These are phyloP conservation scores for Carpinus viminea DNA, from an alignment of 306 rosid species.

Conservation along the genomic window DNA sequence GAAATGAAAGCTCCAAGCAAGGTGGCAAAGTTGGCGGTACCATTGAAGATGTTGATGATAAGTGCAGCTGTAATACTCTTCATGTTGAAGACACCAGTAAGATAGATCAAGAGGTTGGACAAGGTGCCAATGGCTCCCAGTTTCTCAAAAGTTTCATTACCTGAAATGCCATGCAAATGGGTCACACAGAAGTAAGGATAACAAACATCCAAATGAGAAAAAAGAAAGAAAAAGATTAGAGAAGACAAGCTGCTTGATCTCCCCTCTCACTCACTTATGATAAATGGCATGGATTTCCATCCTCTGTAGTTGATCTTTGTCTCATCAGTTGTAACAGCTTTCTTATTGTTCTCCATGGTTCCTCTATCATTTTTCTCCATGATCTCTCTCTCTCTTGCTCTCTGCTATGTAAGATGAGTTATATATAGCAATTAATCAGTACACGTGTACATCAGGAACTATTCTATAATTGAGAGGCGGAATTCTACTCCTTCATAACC, in stretches of 20 bases:
- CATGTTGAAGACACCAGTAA: constrained; percentile 74
- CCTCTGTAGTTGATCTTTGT: constrained; percentile 59
- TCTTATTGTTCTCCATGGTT: constrained; percentile 36
- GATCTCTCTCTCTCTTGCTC: background rate
- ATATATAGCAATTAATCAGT: background rate
- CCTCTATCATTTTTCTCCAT: constrained; percentile 35
- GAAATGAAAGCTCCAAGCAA: constrained; percentile 73
- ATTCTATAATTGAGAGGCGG: background rate
- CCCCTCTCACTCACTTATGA: constrained; percentile 56
- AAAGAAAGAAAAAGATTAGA: background rate
- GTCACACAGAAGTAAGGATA: constrained; percentile 1
- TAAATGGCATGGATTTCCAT: constrained; percentile 90
- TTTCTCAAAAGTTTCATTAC: constrained; percentile 93
- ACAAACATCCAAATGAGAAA: background rate
- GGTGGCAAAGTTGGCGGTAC: constrained; percentile 80
- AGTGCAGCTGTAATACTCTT: constrained; percentile 70
- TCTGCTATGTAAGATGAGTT: background rate
- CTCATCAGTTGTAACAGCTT: constrained; percentile 25
- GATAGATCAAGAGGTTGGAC: constrained; percentile 70
- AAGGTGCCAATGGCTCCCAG: constrained; percentile 83
- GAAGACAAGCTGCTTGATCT: background rate
- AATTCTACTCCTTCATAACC: background rate
- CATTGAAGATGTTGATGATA: constrained; percentile 58
- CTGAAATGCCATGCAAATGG: constrained; percentile 37
- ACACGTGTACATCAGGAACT: background rate